These are phyloP conservation scores for Centrapalus pauciflorus DNA, from an alignment of 129 eudicot genomes.

Conservation along the genomic window DNA sequence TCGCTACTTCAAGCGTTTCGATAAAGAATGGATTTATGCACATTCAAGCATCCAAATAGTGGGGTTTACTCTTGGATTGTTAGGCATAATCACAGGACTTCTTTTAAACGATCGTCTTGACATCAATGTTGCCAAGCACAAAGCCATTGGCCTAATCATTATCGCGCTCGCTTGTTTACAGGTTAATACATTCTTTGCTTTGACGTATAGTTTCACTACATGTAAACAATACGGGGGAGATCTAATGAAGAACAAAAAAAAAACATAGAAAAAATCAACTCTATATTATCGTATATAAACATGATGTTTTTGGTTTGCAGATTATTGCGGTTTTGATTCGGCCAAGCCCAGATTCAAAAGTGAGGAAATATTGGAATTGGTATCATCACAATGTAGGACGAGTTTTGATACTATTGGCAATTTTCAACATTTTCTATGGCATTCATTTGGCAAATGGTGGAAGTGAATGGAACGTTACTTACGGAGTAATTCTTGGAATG, in stretches of 20 bases:
- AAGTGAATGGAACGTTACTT: conserved; percentile 59
- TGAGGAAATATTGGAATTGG: conserved; percentile 82
- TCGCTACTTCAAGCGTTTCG: conserved; percentile 48
- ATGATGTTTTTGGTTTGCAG: conserved; percentile 19
- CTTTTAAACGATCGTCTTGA: conserved; percentile 41
- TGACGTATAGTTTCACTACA: background rate
- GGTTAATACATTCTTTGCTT: conserved; percentile 32
- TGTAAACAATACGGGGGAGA: no score
- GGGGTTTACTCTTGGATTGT: conserved; percentile 58
- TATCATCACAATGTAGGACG: conserved; percentile 74
- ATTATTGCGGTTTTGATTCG: conserved; percentile 57
- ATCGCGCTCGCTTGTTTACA: conserved; percentile 71
- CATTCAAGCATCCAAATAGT: conserved; percentile 50
- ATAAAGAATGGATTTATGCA: conserved; percentile 55
- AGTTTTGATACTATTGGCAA: conserved; percentile 53
- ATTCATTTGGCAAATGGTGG: conserved; percentile 59
- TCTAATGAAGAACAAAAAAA: no score
- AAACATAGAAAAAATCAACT: no score
- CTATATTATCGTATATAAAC: no score
- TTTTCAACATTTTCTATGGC: conserved; percentile 67
- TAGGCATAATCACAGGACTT: conserved; percentile 58
- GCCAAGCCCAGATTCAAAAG: conserved; percentile 57
- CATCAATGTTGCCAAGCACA: conserved; percentile 45
- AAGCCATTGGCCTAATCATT: conserved; percentile 58
- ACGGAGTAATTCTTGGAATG: conserved; percentile 37